Conservation (phyloP, 208 protist species). For the Phytomonas serpens region DNA sequence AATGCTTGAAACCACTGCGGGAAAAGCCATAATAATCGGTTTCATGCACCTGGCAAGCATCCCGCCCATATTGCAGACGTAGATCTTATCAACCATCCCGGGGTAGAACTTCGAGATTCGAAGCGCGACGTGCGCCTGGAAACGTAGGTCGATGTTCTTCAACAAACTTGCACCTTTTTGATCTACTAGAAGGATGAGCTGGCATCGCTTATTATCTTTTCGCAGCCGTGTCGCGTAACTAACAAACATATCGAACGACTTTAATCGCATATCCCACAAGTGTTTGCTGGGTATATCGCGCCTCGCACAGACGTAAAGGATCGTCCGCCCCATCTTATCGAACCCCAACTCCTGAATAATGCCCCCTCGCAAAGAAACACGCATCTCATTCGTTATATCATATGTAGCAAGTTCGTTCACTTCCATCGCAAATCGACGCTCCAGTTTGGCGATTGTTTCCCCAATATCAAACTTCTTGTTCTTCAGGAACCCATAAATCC, state of each 20-base stretch:
- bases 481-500: constrained; percentile 78
- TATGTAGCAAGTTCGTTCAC: constrained; percentile 34
- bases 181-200: constrained; percentile 69
- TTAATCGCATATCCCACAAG: constrained; percentile 34
- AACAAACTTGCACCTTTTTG: constrained; percentile 62
- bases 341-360: constrained; percentile 72
- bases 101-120: constrained; percentile 77
- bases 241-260: constrained; percentile 68
- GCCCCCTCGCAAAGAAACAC: constrained; percentile 46
- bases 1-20: constrained; percentile 50
- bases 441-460: constrained; percentile 64
- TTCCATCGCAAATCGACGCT: constrained; percentile 59
- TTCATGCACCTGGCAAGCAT: constrained; percentile 46
- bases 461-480: constrained; percentile 80
- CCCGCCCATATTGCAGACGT: constrained; percentile 70
- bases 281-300: constrained; percentile 37
- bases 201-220: constrained; percentile 40
- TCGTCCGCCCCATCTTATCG: constrained; percentile 52
- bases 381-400: constrained; percentile 68
- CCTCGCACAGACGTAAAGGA: constrained; percentile 46
- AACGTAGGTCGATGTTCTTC: constrained; percentile 67
- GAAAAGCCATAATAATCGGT: constrained; percentile 57
- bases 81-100: constrained; percentile 61
- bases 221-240: constrained; percentile 66
- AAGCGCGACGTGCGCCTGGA: constrained; percentile 65